Evolutionary conservation across 1,284 basidiomycete genomes (phyloP).

Genomic region (Trametes polyzona): DNA sequence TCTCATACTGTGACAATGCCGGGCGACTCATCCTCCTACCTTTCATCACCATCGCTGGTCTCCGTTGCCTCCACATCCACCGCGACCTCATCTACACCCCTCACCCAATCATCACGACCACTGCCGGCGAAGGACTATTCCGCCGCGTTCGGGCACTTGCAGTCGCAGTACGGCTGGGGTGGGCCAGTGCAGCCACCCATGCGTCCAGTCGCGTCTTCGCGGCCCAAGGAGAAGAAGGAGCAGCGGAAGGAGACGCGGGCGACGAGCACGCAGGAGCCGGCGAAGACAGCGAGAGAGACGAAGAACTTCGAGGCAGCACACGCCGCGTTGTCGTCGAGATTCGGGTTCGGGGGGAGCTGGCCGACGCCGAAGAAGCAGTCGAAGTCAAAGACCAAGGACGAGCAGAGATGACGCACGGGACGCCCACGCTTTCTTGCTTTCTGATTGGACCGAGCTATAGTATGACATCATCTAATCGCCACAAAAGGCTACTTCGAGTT

Average conservation of each 20-base stretch:
- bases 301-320: constrained; percentile 10
- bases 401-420: background rate
- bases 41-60: constrained; percentile 12
- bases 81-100: constrained; percentile 13
- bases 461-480: background rate
- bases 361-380: background rate
- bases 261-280: background rate
- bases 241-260: background rate
- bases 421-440: background rate
- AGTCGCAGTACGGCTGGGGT: constrained; percentile 16
- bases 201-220: background rate
- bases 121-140: constrained; percentile 13
- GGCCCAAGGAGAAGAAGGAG: constrained; percentile 2
- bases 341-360: constrained; percentile 8
- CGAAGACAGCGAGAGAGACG: background rate
- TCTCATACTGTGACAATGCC: background rate
- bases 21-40: constrained; percentile 1
- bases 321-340: constrained; percentile 8
- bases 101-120: background rate
- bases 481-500: background rate
- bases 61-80: constrained; percentile 14
- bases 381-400: background rate
- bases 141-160: constrained; percentile 10
- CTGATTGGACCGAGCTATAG: background rate
- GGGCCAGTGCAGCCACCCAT: background rate